Conservation (phyloP, 345 rosid genomes). For the Cardamine occulta region DNA sequence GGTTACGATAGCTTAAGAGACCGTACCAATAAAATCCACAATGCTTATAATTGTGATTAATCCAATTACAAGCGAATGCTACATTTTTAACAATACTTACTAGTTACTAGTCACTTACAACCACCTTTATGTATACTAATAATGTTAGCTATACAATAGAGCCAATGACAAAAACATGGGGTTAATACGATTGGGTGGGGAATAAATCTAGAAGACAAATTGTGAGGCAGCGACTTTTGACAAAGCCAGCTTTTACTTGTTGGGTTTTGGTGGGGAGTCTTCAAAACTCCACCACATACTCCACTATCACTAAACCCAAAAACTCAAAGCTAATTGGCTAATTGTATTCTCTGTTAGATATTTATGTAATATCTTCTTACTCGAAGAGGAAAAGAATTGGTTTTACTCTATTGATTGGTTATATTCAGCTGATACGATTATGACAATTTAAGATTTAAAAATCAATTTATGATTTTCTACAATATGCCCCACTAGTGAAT, state of each 20-base stretch:
- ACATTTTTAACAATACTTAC: neutral
- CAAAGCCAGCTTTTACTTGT: neutral
- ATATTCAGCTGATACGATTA: conserved; percentile 24
- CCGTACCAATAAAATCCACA: neutral
- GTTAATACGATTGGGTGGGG: conserved; percentile 23
- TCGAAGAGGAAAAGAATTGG: conserved; percentile 25
- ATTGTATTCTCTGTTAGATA: conserved; percentile 10
- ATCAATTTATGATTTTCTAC: neutral
- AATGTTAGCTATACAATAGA: neutral
- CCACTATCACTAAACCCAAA: conserved; percentile 29
- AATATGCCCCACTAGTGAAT: conserved; percentile 34
- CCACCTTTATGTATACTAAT: neutral
- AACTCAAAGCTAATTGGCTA: conserved; percentile 37
- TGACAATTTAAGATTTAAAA: neutral
- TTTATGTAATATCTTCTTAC: conserved; percentile 19
- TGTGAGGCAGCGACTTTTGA: conserved; percentile 2
- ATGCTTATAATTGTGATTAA: neutral
- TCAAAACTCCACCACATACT: conserved; percentile 33
- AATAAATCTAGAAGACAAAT: conserved; percentile 22
- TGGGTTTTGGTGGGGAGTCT: conserved; percentile 33
- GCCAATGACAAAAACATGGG: conserved; percentile 32
- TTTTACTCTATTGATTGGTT: conserved; percentile 20
- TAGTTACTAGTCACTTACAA: neutral
- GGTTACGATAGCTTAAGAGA: neutral
- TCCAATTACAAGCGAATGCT: neutral